Evolutionary conservation across 331 rosid genomes (phyloP).

Genomic region (Malus hybrid): DNA sequence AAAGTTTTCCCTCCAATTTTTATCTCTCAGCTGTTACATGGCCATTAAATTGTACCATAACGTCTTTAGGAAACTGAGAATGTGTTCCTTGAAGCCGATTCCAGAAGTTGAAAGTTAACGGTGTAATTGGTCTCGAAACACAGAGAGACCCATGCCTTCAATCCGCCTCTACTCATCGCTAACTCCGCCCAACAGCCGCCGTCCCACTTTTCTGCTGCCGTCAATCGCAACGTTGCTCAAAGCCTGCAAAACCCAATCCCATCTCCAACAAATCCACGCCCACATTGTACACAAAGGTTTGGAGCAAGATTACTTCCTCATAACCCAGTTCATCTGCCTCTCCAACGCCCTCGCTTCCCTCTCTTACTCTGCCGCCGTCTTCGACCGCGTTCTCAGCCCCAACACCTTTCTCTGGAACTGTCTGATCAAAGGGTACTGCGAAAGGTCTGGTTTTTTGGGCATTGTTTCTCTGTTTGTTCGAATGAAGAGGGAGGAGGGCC

Average conservation of each 20-base stretch:
- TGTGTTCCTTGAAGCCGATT: no score
- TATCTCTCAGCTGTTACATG: no score
- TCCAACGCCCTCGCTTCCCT: slow-evolving; percentile 21
- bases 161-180: neutral
- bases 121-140: no score
- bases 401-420: slow-evolving; percentile 57
- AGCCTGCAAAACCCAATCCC: slow-evolving; percentile 36
- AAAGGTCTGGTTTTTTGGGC: slow-evolving; percentile 5
- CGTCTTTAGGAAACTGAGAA: no score
- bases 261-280: slow-evolving; percentile 57
- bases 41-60: no score
- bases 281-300: slow-evolving; percentile 54
- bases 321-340: slow-evolving; percentile 41
- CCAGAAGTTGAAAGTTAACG: no score
- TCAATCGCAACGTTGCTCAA: slow-evolving; percentile 32
- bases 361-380: slow-evolving; percentile 42
- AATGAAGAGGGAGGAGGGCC: slow-evolving; percentile 48
- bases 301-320: slow-evolving; percentile 57
- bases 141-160: neutral
- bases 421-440: slow-evolving; percentile 41
- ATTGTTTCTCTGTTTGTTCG: slow-evolving; percentile 30
- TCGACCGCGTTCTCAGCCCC: slow-evolving; percentile 40
- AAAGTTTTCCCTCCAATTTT: no score
- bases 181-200: neutral
- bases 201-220: neutral